phyloP scores from a whole-genome alignment of 768 basidiomycete genomes.

The Trametes coccinea region DNA sequence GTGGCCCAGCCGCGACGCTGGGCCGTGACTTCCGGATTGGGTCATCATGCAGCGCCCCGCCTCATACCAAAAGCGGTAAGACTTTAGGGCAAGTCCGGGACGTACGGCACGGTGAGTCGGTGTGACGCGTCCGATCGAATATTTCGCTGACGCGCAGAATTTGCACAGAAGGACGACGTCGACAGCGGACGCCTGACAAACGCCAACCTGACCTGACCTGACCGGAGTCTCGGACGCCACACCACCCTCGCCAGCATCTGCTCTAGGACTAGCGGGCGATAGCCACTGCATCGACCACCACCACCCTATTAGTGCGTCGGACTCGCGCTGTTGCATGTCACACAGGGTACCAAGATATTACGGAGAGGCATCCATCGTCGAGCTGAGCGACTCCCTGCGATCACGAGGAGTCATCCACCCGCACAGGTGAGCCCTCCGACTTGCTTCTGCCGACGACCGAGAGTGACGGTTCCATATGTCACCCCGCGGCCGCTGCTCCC shows the following conservation, averaged over 20 bases:
- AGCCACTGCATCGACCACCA: slow-evolving; percentile 1
- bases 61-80: slow-evolving; percentile 1
- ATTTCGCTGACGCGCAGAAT: slow-evolving; percentile 20
- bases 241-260: background rate
- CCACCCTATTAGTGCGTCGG: background rate
- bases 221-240: slow-evolving; percentile 1
- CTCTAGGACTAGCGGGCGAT: slow-evolving; percentile 8
- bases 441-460: slow-evolving; percentile 26
- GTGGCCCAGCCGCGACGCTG: slow-evolving; percentile 9
- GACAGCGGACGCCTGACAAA: slow-evolving; percentile 8
- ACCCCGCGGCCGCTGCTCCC: background rate
- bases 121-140: slow-evolving; percentile 20
- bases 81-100: slow-evolving; percentile 26
- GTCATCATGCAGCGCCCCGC: slow-evolving; percentile 17
- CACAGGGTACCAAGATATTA: background rate
- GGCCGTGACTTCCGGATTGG: slow-evolving; percentile 18
- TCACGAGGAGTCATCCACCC: slow-evolving; percentile 15
- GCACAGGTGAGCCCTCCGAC: slow-evolving; percentile 15
- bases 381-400: background rate
- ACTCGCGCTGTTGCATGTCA: slow-evolving; percentile 1
- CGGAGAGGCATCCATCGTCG: slow-evolving; percentile 15
- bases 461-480: slow-evolving; percentile 16
- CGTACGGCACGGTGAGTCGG: slow-evolving; percentile 24
- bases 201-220: background rate
- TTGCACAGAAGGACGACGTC: background rate